Base-by-base conservation (phyloP, 2,329 filamentous ascomycete species). In the Penicillium sp. region DNA sequence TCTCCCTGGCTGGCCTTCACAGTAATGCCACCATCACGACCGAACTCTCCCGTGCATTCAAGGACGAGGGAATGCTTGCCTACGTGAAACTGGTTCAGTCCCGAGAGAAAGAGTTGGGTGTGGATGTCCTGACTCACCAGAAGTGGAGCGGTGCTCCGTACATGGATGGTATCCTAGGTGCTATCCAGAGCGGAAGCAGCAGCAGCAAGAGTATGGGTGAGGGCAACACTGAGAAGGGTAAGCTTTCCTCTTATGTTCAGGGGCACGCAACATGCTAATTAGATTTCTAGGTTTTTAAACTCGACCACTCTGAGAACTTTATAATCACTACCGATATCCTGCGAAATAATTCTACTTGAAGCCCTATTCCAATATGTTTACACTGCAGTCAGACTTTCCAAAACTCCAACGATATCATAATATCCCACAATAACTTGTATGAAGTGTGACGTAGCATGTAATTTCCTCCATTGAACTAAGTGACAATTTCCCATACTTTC, bases 81-180 rank as follows among this genome's bases (percentile, higher is more conserved):
- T 98, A 98, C 65, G 93, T 97, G n/a, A 88, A 95, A 51, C 75
- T 96, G 0, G 85, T 98, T 33, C 93, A 98, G 72, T 79, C 83
- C 45, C 80, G 85, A 33, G 93, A 98, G 74, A 95, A 95, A 78
- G 91, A 95, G 57, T 74, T 92, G 1, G 88, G 87, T 12, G 90
- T 89, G 50, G 91, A 96, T 62, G 91, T 95, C n/a, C 75, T 95
- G 56, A 95, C 89, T 33, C 91, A 96, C 69, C 91, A 96, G 77
- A 95, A 93, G 54, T 81, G 78, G 78, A 86, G 82, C 57, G 84
- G 84, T 27, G 83, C 84, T 0, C 72, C 74, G 2, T 86, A 95
- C 67, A 87, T 96, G 59, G 91, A 96, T 68, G 90, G 91, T 2
- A 92, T 96, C 41, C 68, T 96, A 28, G 90, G 90, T 0, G 84